Base-by-base conservation (phyloP, 1,284 basidiomycete species). In the Sporisorium reilianum region DNA sequence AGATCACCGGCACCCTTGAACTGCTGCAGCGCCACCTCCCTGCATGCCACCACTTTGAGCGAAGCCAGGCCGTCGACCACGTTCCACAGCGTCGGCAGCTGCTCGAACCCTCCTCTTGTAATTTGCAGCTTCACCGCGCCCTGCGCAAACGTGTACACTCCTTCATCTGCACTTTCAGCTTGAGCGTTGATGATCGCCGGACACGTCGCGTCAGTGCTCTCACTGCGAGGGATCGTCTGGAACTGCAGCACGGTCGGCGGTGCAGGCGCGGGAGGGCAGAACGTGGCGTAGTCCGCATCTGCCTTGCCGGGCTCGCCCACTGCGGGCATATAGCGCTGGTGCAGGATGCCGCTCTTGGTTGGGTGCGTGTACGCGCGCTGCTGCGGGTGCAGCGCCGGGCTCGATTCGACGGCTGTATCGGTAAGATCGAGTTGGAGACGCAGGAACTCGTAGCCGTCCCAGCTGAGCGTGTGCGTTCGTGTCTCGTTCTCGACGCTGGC, bases 291-390 rank as follows among this genome's bases (percentile, higher is more conserved):
- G 22, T 62, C 64, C 3, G 78, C 79, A 58, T 81, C 80, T 30
- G 75, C 65, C 34, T 73, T 62, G n/a, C 80, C 80, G 3, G 80
- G 80, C 23, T 74, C 45, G 6, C 80, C 80, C 11, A 82, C 79
- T 0, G 72, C 56, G 0, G 80, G 80, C 5, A 82, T 52, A 51
- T 80, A 82, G 10, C 80, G 80, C 46, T 82, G 80, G 30, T 78
- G 75, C 1, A 80, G 44, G 9, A 75, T 61, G 8, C 80, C 80
- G 25, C 76, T 42, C 25, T 77, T 56, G 20, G 73, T 61, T 5
- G 80, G 75, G 46, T 78, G 74, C 5, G 68, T 72, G 50, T 59
- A 78, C 1, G 23, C 8, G n/a, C 62, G 48, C 30, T 44, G 12
- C 2, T 56, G 59, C 45, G 28, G 63, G 41, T 20, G 49, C 18